Evolutionary conservation across 2,329 filamentous ascomycete genomes (phyloP), one percentile per base, ranked within the genome.

Genomic region (Neofusicoccum sp.): DNA sequence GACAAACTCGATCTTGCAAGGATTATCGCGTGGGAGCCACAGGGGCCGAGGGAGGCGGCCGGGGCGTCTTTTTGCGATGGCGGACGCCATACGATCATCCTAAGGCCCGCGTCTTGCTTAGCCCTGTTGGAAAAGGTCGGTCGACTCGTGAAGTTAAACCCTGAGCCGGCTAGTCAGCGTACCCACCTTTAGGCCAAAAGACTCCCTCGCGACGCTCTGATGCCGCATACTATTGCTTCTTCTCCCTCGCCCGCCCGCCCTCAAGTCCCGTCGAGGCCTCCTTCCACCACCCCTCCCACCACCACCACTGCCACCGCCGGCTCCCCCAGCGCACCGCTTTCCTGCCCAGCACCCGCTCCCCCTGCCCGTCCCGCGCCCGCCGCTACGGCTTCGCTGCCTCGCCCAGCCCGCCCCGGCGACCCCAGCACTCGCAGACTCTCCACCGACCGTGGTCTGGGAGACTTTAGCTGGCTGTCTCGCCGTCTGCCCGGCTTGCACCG

Each of bases 301-400:
- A n/a, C 64, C 67, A 36, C 61, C 67, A 65, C 58, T 63, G 56
- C 34, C 63, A 64, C 36, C 58, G 29, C 56, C 45, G 11, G 39
- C 41, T 31, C 54, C 28, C 39, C 31, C 49, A 29, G 14, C 43
- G 39, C 49, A 56, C 45, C 54, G 52, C 39, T 60, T 47, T 56
- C 62, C 29, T 44, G 36, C 39, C 49, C 64, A 48, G 37, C 64
- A 56, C 61, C 64, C 64, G 65, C 64, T 58, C 34, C 67, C 62
- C 64, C 54, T 62, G 41, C 49, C 41, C 50, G 37, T 33, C 50
- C 54, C 44, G 52, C 48, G 54, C 54, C 64, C 58, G 59, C 64
- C 61, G 65, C 43, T 44, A 56, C 45, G 29, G 61, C 61, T 52
- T 33, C 37, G 52, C 39, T 44, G 52, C 52, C 37, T 58, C 54